These are phyloP conservation scores for Aquanectria penicillioides DNA, from an alignment of 2,329 filamentous ascomycete genomes.

Conservation along the genomic window DNA sequence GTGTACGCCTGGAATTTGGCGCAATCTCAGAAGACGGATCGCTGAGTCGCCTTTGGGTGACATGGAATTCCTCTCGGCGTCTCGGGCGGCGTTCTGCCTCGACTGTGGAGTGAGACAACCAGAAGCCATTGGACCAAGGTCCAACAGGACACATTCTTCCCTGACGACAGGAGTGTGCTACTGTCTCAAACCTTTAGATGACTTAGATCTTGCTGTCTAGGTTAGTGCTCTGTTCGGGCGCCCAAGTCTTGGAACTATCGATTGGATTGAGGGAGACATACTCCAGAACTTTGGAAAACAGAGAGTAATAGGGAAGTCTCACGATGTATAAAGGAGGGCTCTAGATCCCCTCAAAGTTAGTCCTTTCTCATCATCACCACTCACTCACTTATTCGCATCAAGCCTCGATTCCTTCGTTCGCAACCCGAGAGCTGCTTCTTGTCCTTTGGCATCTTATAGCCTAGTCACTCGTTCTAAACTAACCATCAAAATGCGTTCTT, in stretches of 20 bases:
- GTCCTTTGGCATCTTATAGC: conserved; percentile 37
- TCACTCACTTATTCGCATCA: conserved; percentile 37
- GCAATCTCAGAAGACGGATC: conserved; percentile 30
- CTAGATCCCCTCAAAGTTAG: conserved; percentile 28
- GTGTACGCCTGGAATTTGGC: conserved; percentile 33
- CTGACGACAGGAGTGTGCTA: conserved; percentile 24
- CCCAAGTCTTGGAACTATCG: conserved; percentile 15
- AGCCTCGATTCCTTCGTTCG: conserved; percentile 46
- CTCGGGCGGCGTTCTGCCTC: conserved; percentile 6
- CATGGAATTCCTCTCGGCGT: conserved; percentile 24
- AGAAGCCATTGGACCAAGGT: conserved; percentile 27
- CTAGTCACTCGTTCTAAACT: conserved; percentile 39
- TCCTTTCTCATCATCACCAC: conserved; percentile 27
- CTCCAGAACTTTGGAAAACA: not conserved
- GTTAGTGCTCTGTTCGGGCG: conserved; percentile 30
- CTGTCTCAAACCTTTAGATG: conserved; percentile 37
- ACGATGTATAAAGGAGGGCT: conserved; percentile 43
- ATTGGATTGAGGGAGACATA: conserved; percentile 2
- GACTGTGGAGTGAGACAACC: conserved; percentile 37
- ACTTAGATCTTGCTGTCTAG: conserved; percentile 9
- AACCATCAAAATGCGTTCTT: conserved; percentile 46
- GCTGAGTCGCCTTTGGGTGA: not conserved
- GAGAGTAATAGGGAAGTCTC: conserved; percentile 4
- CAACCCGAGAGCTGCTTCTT: conserved; percentile 41
- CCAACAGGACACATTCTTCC: conserved; percentile 34